A percentile compares a stretch with the other conserved stretches of the same genome.
These are phyloP conservation scores for Annulohypoxylon maeteangense DNA, from an alignment of 495 filamentous ascomycete genomes.

Conservation along the genomic window DNA sequence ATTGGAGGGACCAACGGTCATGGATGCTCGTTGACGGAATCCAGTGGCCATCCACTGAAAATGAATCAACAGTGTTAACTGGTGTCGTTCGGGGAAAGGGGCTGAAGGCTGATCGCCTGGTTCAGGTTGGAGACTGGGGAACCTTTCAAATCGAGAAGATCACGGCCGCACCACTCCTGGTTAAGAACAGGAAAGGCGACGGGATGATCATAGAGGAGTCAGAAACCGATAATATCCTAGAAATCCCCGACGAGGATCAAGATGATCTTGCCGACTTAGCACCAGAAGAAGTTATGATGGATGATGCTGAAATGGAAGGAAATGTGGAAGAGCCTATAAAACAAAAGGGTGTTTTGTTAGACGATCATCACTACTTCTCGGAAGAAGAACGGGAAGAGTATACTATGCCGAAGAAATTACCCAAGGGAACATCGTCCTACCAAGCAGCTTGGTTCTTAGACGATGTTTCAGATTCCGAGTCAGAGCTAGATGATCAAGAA, in stretches of 20 bases:
- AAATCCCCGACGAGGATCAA: conserved; percentile 75
- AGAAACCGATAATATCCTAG: conserved; percentile 65
- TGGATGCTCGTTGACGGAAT: conserved; percentile 94
- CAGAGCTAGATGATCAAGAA: conserved; percentile 80
- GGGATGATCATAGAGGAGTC: conserved; percentile 74
- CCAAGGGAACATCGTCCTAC: conserved; percentile 91
- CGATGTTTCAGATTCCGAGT: conserved; percentile 82
- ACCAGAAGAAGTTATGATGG: conserved; percentile 79
- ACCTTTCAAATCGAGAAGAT: conserved; percentile 95
- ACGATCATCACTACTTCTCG: conserved; percentile 98
- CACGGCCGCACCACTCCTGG: conserved; percentile 70
- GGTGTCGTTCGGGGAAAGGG: conserved; percentile 88
- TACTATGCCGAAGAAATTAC: conserved; percentile 74
- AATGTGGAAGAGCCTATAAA: conserved; percentile 54
- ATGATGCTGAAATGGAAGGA: conserved; percentile 68
- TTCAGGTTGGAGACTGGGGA: conserved; percentile 94
- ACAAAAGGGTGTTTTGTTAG: conserved; percentile 84
- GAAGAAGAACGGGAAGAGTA: conserved; percentile 75
- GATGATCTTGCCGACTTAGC: conserved; percentile 86
- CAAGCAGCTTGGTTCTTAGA: conserved; percentile 95
- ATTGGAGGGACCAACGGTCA: conserved; percentile 92
- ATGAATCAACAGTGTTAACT: conserved; percentile 74
- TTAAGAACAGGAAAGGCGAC: conserved; percentile 68
- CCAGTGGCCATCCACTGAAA: conserved; percentile 67
- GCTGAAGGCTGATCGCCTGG: conserved; percentile 86